These are phyloP conservation scores for Mycena crocata DNA, from an alignment of 768 basidiomycete species.

Conservation along the genomic window DNA sequence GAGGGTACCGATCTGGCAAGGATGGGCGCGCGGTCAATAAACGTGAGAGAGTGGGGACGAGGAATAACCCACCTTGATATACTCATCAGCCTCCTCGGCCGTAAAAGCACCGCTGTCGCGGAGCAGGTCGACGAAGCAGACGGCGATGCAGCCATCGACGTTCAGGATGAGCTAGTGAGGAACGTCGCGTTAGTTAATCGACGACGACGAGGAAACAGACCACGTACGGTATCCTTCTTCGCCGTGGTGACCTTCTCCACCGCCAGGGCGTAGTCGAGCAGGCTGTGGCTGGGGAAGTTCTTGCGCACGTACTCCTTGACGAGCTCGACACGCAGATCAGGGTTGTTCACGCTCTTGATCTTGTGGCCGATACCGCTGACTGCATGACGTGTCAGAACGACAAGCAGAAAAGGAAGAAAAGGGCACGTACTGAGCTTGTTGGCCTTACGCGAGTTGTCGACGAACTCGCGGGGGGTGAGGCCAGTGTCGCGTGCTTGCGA, in stretches of 20 bases:
- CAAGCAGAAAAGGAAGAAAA: conserved; percentile 5
- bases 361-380: conserved; percentile 99
- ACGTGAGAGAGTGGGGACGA: conserved; percentile 20
- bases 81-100: conserved; percentile 95
- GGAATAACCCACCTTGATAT: conserved; percentile 74
- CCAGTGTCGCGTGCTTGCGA: conserved; percentile 91
- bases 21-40: not conserved
- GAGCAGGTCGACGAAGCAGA: conserved; percentile 95
- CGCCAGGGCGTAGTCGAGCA: conserved; percentile 94
- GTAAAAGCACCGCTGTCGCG: conserved; percentile 95
- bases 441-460: conserved; percentile 90
- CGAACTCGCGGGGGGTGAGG: conserved; percentile 97
- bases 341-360: conserved; percentile 99
- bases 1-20: conserved; percentile 78
- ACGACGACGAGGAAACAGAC: conserved; percentile 1
- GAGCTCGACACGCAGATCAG: conserved; percentile 91
- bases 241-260: conserved; percentile 97
- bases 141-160: conserved; percentile 95
- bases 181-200: conserved; percentile 3
- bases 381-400: conserved; percentile 40
- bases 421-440: conserved; percentile 91
- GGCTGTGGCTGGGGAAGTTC: conserved; percentile 94
- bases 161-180: conserved; percentile 84
- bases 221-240: conserved; percentile 92
- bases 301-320: conserved; percentile 96